Evolutionary conservation across 2,329 filamentous ascomycete species (phyloP), one percentile per base, ranked within the genome.

Genomic region (Talaromyces sp.): DNA sequence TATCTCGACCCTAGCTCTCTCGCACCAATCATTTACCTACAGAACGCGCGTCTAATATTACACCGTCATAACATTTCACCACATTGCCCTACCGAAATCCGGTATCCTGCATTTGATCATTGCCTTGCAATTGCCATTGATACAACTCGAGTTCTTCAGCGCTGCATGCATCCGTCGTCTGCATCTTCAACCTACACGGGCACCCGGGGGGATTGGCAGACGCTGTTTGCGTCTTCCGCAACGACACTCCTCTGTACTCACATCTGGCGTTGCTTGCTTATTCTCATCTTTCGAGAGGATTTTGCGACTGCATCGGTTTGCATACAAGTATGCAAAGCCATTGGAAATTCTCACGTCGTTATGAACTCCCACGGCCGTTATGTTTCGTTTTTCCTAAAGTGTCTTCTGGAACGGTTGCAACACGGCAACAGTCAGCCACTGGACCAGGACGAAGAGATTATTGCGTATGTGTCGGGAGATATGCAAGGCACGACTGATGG

Each of bases 31-130:
- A 84, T 90, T 34, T 88, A 91, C 69, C 84, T 98, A 8, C 88
- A 96, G 64, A 90, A 91, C 63, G 88, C 89, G 16, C 89, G 92
- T n/a, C 84, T 97, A 33, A 81, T 95, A 42, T 84, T 99, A 8
- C 91, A 96, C 75, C 87, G 95, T 50, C 92, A 96, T 69, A 97
- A 98, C 70, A 82, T 98, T 8, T 88, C 87, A 0, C 90, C 92
- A 0, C 81, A 81, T 9, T 92, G 89, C 69, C 82, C 88, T 0
- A 75, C 80, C 1, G 82, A 89, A 34, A 85, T 88, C 50, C 86
- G 94, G 51, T 76, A 82, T 3, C 84, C 86, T 6, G 92, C 95
- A 1, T 79, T 97, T 31, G 88, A 93, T 62, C 86, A 89, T 65
- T 97, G 94, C 72, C 85, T 89, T 2, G 81, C 82, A 6, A 87